phyloP scores from a whole-genome alignment of 257 asterid species.

The Avicennia marina region DNA sequence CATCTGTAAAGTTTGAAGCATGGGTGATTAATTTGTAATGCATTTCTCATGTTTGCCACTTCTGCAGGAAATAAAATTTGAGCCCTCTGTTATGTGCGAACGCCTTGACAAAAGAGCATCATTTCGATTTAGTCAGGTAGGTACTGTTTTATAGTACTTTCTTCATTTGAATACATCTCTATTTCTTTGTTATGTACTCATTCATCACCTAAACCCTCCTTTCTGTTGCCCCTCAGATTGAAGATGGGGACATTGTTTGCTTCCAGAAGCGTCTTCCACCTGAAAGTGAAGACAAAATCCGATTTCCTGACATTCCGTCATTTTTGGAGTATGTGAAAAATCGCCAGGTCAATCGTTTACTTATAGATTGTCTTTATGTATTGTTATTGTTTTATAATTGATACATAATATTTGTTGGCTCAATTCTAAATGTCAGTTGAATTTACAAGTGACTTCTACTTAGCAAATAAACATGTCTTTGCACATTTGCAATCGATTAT shows the following conservation, averaged over 20 bases:
- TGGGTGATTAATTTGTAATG: slow-evolving; percentile 3
- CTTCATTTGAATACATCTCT: slow-evolving; percentile 10
- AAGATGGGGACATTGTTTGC: slow-evolving; percentile 97
- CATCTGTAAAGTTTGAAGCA: slow-evolving; percentile 6
- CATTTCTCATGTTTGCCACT: slow-evolving; percentile 11
- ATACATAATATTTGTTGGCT: background rate
- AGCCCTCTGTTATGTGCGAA: slow-evolving; percentile 95
- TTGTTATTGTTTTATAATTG: background rate
- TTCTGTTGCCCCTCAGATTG: slow-evolving; percentile 42
- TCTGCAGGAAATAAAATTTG: slow-evolving; percentile 85
- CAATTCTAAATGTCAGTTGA: background rate
- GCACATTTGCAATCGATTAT: background rate
- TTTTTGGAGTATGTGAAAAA: slow-evolving; percentile 88
- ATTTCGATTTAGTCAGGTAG: slow-evolving; percentile 81
- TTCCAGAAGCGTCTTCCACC: slow-evolving; percentile 67
- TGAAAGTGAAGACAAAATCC: slow-evolving; percentile 58
- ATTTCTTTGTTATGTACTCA: slow-evolving; percentile 1
- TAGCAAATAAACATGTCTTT: background rate
- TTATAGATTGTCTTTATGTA: background rate
- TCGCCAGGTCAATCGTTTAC: slow-evolving; percentile 64
- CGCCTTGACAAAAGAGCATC: slow-evolving; percentile 77
- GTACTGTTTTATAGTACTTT: background rate
- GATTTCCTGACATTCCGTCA: slow-evolving; percentile 81
- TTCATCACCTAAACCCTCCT: background rate
- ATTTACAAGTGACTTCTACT: background rate